A percentile compares a stretch with the other conserved stretches of the same genome.
Conservation (phyloP, 176 grass and related monocot species). For the Carex pumila region DNA sequence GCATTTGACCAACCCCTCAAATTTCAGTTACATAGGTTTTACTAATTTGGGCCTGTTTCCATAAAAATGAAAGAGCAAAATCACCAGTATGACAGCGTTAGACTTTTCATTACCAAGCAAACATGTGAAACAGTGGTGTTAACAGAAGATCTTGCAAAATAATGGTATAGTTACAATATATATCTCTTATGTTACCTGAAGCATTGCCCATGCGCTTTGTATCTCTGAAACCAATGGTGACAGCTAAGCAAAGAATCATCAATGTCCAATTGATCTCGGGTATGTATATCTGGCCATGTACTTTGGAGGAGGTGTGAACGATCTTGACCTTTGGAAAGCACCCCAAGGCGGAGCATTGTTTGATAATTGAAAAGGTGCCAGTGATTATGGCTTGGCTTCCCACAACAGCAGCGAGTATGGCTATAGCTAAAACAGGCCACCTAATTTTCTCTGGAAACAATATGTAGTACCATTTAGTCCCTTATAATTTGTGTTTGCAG, state of each 20-base stretch:
- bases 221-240: constrained; percentile 91
- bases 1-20: neutral
- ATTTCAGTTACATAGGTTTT: neutral
- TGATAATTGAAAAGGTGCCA: constrained; percentile 91
- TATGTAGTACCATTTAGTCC: neutral
- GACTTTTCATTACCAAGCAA: neutral
- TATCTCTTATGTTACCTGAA: constrained; percentile 43
- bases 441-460: constrained; percentile 52
- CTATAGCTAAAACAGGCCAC: constrained; percentile 83
- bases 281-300: constrained; percentile 95
- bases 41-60: neutral
- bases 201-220: constrained; percentile 90
- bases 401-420: constrained; percentile 91
- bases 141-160: neutral
- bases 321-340: constrained; percentile 99
- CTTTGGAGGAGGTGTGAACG: constrained; percentile 73
- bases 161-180: neutral
- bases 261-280: constrained; percentile 97
- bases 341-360: constrained; percentile 86
- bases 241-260: constrained; percentile 81
- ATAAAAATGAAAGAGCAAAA: neutral
- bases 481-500: neutral
- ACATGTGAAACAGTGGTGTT: neutral
- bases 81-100: neutral
- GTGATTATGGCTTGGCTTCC: constrained; percentile 96